A percentile compares a stretch with the other conserved stretches of the same genome.
These are phyloP conservation scores for Chytridiales sp. DNA, from an alignment of 371 early-diverging fungal genomes.

Conservation along the genomic window DNA sequence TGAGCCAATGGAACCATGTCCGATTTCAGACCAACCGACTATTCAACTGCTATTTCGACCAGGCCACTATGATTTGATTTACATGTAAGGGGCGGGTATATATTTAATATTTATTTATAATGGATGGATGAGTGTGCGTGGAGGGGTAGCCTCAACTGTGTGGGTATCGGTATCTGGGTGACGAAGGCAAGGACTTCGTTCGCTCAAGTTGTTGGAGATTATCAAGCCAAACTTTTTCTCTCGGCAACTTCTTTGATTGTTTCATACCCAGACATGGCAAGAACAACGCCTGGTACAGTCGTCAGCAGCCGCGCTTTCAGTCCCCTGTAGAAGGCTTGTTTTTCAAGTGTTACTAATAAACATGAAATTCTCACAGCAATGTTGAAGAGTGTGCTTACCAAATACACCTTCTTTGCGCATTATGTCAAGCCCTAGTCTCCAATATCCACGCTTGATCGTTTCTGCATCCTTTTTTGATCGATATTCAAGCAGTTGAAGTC, in stretches of 20 bases:
- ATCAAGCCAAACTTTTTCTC: too few relatives aligned
- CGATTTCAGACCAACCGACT: slow-evolving; percentile 14
- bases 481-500: slow-evolving; percentile 42
- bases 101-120: too few relatives aligned
- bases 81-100: slow-evolving; percentile 20
- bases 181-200: too few relatives aligned
- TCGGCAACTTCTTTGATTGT: slow-evolving; percentile 29
- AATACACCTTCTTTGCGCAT: slow-evolving; percentile 31
- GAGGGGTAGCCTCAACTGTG: too few relatives aligned
- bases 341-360: neutral
- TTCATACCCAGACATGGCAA: slow-evolving; percentile 41
- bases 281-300: slow-evolving; percentile 31
- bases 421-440: slow-evolving; percentile 26
- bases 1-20: slow-evolving; percentile 40
- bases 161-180: too few relatives aligned
- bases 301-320: slow-evolving; percentile 26
- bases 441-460: slow-evolving; percentile 33
- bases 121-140: too few relatives aligned
- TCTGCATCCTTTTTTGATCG: slow-evolving; percentile 33
- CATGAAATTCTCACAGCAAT: neutral
- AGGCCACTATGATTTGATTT: slow-evolving; percentile 55
- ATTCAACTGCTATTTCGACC: slow-evolving; percentile 47
- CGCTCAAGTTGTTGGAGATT: too few relatives aligned
- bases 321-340: slow-evolving; percentile 36
- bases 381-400: slow-evolving; percentile 12